Evolutionary conservation across 345 rosid species (phyloP).

Genomic region (Firmiana major): DNA sequence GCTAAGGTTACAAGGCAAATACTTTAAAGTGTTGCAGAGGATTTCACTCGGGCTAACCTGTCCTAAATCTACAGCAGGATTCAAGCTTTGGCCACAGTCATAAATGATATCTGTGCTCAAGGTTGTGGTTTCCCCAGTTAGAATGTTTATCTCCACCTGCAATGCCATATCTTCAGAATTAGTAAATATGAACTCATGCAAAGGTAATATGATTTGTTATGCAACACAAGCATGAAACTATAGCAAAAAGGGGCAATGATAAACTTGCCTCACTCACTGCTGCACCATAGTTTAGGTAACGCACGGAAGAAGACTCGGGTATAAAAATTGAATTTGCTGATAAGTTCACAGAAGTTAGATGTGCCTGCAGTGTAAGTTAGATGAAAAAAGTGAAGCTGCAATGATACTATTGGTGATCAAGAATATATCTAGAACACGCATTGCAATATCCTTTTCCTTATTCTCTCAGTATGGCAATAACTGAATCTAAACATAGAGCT

Average conservation of each 20-base stretch:
- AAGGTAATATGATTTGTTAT: background rate
- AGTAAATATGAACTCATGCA: background rate
- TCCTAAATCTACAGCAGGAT: conserved; percentile 93
- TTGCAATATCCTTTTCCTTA: too few relatives aligned
- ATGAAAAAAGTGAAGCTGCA: background rate
- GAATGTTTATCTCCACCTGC: conserved; percentile 80
- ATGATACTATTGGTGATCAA: background rate
- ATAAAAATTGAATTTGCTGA: conserved; percentile 50
- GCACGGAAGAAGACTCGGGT: conserved; percentile 44
- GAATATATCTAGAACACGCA: too few relatives aligned
- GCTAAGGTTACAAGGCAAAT: background rate
- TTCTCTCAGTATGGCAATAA: too few relatives aligned
- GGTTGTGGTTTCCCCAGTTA: conserved; percentile 66
- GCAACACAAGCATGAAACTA: background rate
- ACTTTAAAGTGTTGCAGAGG: background rate
- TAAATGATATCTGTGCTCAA: conserved; percentile 73
- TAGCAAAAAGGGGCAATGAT: background rate
- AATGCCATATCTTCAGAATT: background rate
- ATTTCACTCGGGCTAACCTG: conserved; percentile 46
- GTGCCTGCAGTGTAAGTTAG: conserved; percentile 45
- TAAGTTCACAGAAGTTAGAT: conserved; percentile 49
- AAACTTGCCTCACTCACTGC: conserved; percentile 91
- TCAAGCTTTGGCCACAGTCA: conserved; percentile 91
- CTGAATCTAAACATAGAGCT: too few relatives aligned
- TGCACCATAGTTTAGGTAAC: conserved; percentile 78